phyloP scores from a whole-genome alignment of 306 rosid species.

The Trifolium repens region DNA sequence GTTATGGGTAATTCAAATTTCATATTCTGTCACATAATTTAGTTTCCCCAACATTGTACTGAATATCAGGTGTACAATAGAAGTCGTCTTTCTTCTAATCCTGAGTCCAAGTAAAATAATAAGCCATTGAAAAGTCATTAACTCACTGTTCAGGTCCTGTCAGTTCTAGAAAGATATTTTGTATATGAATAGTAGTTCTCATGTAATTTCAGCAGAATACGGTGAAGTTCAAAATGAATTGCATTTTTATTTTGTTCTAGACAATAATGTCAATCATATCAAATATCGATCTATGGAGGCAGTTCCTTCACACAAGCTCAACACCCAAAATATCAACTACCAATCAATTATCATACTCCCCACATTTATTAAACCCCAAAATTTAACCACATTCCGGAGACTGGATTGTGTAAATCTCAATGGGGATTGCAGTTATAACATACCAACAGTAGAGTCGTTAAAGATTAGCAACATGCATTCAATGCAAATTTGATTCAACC shows the following conservation, averaged over 20 bases:
- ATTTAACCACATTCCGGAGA: neutral
- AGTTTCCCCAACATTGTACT: slow-evolving; percentile 15
- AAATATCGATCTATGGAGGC: neutral
- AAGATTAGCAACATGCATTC: slow-evolving; percentile 1
- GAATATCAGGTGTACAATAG: neutral
- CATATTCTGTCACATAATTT: slow-evolving; percentile 28
- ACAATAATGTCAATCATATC: neutral
- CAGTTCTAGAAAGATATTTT: slow-evolving; percentile 5
- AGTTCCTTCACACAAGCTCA: slow-evolving; percentile 6
- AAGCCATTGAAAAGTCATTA: neutral
- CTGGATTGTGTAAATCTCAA: neutral
- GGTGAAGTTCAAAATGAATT: slow-evolving; percentile 1
- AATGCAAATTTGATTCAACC: slow-evolving; percentile 16
- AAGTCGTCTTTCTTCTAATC: slow-evolving; percentile 9
- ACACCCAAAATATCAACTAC: neutral
- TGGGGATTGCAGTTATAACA: neutral
- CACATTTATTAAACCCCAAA: neutral
- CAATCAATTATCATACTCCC: neutral
- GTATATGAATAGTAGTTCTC: slow-evolving; percentile 20
- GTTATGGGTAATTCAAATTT: neutral
- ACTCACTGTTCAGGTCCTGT: neutral
- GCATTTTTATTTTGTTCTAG: neutral
- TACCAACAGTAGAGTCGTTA: neutral
- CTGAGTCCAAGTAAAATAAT: neutral
- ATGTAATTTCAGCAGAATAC: neutral